Conservation (phyloP, 345 rosid species). For the Chamaenerion angustifolium region DNA sequence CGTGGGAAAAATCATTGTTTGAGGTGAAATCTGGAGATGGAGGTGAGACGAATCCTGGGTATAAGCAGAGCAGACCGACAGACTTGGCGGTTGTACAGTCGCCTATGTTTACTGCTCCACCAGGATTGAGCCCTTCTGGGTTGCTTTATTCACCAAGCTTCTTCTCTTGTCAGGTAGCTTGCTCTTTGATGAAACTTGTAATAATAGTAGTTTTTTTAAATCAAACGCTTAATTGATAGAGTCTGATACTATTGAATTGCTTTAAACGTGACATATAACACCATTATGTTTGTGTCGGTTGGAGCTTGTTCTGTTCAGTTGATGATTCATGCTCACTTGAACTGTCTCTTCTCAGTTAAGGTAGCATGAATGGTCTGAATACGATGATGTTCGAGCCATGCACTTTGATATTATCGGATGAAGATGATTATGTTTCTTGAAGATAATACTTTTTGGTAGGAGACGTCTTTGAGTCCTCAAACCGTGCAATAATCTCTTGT, state of each 20-base stretch:
- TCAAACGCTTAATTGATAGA: background rate
- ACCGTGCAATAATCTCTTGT: slow-evolving; percentile 9
- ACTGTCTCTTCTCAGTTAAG: too few relatives aligned
- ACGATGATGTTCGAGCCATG: too few relatives aligned
- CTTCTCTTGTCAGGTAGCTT: slow-evolving; percentile 44
- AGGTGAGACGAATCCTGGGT: slow-evolving; percentile 27
- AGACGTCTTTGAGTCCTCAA: too few relatives aligned
- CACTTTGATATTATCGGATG: too few relatives aligned
- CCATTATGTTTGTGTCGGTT: too few relatives aligned
- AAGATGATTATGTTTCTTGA: too few relatives aligned
- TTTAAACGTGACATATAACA: too few relatives aligned
- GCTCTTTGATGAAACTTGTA: background rate
- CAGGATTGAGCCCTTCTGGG: slow-evolving; percentile 90
- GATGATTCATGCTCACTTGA: too few relatives aligned
- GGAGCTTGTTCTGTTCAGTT: too few relatives aligned
- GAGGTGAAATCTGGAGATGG: slow-evolving; percentile 22
- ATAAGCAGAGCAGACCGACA: slow-evolving; percentile 38
- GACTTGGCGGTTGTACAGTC: slow-evolving; percentile 35
- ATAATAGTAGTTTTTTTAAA: background rate
- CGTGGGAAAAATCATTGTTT: slow-evolving; percentile 1
- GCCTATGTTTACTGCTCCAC: slow-evolving; percentile 58
- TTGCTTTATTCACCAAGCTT: slow-evolving; percentile 65
- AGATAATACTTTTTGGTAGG: too few relatives aligned
- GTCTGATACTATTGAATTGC: too few relatives aligned
- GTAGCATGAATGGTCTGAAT: too few relatives aligned